Evolutionary conservation across 371 early-diverging fungal genomes (phyloP).

Genomic region (Mucor racemosus): DNA sequence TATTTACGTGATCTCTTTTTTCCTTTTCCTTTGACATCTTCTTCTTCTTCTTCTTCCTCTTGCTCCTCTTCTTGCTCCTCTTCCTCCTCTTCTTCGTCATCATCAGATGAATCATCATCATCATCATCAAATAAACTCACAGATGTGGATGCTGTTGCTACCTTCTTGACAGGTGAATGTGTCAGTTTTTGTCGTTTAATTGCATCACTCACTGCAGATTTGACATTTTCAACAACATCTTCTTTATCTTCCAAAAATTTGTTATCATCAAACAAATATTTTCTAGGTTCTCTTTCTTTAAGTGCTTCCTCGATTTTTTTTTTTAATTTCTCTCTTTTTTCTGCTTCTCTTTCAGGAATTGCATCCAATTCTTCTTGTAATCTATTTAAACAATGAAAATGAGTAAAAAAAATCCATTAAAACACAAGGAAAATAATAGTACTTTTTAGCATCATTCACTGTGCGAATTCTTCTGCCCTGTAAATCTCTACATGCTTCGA

Average conservation of each 20-base stretch:
- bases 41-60: constrained; percentile 23
- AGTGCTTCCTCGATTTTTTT: constrained; percentile 85
- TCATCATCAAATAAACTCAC: constrained; percentile 48
- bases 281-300: constrained; percentile 68
- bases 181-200: constrained; percentile 45
- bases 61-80: constrained; percentile 33
- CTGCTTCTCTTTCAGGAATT: constrained; percentile 75
- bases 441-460: constrained; percentile 89
- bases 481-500: constrained; percentile 93
- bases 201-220: constrained; percentile 64
- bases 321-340: constrained; percentile 67
- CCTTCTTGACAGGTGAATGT: constrained; percentile 17
- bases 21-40: constrained; percentile 5
- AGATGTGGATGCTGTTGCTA: constrained; percentile 22
- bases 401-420: not conserved
- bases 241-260: constrained; percentile 76
- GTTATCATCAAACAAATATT: constrained; percentile 83
- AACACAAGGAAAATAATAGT: constrained; percentile 12
- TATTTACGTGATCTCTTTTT: not conserved
- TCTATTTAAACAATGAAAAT: constrained; percentile 38
- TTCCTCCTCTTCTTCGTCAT: constrained; percentile 32
- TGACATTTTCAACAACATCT: constrained; percentile 75
- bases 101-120: constrained; percentile 30
- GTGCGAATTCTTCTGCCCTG: constrained; percentile 89
- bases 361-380: constrained; percentile 78